Base-by-base conservation (phyloP, 2,329 filamentous ascomycete genomes). In the Chalaropsis thielavioides region DNA sequence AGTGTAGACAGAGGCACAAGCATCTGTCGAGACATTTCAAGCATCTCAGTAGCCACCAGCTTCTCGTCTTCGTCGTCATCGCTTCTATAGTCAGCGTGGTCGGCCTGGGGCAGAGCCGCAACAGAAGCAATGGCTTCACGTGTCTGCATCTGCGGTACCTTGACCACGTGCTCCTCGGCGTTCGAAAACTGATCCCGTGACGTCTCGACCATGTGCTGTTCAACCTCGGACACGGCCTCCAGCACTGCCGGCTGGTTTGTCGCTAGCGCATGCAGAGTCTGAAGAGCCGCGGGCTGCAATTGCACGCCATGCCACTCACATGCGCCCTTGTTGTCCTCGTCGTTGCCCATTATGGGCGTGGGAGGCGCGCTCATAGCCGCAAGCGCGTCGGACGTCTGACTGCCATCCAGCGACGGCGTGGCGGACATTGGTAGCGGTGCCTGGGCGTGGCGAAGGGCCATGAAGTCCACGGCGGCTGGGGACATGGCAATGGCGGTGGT, bases 371-470 rank as follows among this genome's bases (percentile, higher is more conserved):
- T 95, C 73, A 91, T 81, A 63, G 81, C 82, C 1, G 90, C 89
- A 74, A 95, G 82, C 73, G 95, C 91, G 72, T 96, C 92, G 1
- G 92, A 95, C 8, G 85, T 88, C 71, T 94, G 77, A 75, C 90
- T 96, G 24, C 91, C 92, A 75, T 96, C 92, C 2, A 96, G 79
- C 3, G 92, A 96, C 2, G 92, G 92, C 3, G 92, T 87, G 5
- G 89, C 87, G 64, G 90, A 92, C 38, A 85, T 82, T 43, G 84
- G 86, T 1, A 90, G 90, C 2, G 92, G 80, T 60, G 84, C 81
- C 24, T 85, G 80, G 35, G 83, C 72, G 67, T 84, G 83, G 69
- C 84, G 82, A 67, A 78, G 75, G 62, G 81, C 81, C 73, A 96
- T 84, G 71, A 89, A 86, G 11, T 84, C 85, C 69, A 92, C 79